Conservation (phyloP, 2,329 filamentous ascomycete species). For the Talaromyces funiculosus region DNA sequence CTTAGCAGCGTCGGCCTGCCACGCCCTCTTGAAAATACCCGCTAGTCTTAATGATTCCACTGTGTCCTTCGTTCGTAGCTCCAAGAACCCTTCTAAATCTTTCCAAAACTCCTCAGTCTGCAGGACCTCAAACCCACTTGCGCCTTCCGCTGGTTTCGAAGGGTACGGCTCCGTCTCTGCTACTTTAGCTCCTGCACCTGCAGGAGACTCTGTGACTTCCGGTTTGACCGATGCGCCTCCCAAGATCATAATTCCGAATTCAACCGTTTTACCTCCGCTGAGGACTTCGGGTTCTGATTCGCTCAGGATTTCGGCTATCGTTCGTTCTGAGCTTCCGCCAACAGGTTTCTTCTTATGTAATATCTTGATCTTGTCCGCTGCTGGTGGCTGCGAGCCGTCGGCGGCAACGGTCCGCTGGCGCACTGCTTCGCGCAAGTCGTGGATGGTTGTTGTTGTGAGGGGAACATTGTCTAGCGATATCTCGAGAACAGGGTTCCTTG, state of each 20-base stretch:
- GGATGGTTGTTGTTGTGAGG: conserved; percentile 64
- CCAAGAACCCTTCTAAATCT: conserved; percentile 74
- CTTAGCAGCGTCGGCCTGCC: conserved; percentile 42
- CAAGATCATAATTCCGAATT: conserved; percentile 85
- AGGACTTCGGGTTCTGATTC: conserved; percentile 44
- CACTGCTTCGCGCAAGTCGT: conserved; percentile 70
- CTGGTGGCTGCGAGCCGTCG: conserved; percentile 32
- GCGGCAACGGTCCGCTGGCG: conserved; percentile 58
- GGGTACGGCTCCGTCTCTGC: conserved; percentile 22
- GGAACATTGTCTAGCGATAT: conserved; percentile 58
- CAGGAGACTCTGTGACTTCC: conserved; percentile 24
- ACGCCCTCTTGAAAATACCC: conserved; percentile 64
- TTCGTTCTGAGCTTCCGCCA: conserved; percentile 56
- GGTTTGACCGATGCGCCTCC: conserved; percentile 55
- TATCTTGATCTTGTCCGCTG: conserved; percentile 69
- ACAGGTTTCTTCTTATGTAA: conserved; percentile 84
- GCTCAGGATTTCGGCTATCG: conserved; percentile 65
- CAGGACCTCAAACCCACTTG: conserved; percentile 57
- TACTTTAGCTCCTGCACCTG: conserved; percentile 23
- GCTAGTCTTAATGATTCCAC: conserved; percentile 59
- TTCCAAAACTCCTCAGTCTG: conserved; percentile 74
- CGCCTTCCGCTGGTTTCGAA: conserved; percentile 43
- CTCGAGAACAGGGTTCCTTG: conserved; percentile 67
- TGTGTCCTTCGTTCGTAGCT: conserved; percentile 70
- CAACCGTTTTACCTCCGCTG: conserved; percentile 48